phyloP scores from a whole-genome alignment of 2,329 filamentous ascomycete species.

The Zasmidium angulare region DNA sequence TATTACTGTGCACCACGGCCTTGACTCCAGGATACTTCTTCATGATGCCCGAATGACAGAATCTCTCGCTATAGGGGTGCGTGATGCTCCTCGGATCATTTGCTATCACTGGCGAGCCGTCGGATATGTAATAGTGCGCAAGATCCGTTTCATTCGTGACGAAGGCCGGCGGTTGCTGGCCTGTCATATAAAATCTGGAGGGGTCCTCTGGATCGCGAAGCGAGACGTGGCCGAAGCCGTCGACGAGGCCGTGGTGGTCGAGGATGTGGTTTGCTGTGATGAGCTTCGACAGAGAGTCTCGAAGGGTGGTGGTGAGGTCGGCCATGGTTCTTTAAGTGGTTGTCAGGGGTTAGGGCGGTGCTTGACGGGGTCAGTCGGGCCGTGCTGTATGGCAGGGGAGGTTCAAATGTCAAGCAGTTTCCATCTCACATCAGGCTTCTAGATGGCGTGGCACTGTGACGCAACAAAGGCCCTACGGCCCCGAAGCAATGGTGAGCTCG shows the following conservation, averaged over 20 bases:
- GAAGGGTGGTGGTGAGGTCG: background rate
- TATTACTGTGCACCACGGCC: conserved; percentile 47
- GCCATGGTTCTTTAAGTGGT: background rate
- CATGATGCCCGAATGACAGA: conserved; percentile 50
- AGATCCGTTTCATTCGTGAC: background rate
- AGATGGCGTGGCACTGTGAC: no score
- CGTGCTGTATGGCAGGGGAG: no score
- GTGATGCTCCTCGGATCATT: background rate
- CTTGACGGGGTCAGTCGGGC: no score
- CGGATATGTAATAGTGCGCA: background rate
- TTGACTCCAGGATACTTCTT: conserved; percentile 42
- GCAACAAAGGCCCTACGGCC: no score
- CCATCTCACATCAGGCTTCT: no score
- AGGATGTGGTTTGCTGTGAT: background rate
- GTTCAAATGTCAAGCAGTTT: no score
- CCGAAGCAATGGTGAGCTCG: no score
- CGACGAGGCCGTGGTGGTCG: background rate
- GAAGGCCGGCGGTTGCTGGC: background rate
- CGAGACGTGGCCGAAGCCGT: background rate
- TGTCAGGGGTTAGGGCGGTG: no score
- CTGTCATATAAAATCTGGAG: background rate
- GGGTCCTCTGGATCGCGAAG: background rate
- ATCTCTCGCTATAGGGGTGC: conserved; percentile 41
- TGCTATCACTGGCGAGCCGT: background rate
- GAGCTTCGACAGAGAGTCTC: background rate